A percentile compares a stretch with the other conserved stretches of the same genome.
phyloP scores from a whole-genome alignment of 345 rosid species.

The Mallotus nudiflorus region DNA sequence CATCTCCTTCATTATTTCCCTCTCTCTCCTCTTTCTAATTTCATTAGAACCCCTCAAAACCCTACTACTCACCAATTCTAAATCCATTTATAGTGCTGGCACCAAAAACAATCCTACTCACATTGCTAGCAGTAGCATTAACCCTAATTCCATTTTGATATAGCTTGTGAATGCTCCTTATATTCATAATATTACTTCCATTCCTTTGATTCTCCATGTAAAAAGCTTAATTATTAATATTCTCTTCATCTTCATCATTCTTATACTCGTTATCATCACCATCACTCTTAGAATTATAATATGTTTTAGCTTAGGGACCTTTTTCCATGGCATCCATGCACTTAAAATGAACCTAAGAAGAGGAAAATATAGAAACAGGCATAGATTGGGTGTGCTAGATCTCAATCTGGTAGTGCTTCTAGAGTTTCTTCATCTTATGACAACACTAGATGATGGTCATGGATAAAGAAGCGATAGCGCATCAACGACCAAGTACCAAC shows the following conservation, averaged over 20 bases:
- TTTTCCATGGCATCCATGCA: constrained; percentile 90
- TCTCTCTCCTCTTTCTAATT: constrained; percentile 37
- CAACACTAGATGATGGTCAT: constrained; percentile 93
- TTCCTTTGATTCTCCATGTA: constrained; percentile 41
- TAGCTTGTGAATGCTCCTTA: constrained; percentile 56
- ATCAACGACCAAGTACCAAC: constrained; percentile 51
- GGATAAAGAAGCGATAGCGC: constrained; percentile 61
- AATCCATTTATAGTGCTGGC: constrained; percentile 43
- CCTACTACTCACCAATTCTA: constrained; percentile 47
- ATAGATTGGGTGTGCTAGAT: constrained; percentile 83
- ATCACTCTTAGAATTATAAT: constrained; percentile 37
- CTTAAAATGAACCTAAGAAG: constrained; percentile 89
- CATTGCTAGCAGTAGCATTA: constrained; percentile 33
- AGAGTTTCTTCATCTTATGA: constrained; percentile 97
- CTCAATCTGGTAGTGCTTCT: constrained; percentile 83
- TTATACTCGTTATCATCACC: constrained; percentile 38
- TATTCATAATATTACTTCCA: constrained; percentile 25
- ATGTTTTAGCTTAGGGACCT: constrained; percentile 41
- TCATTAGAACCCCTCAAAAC: constrained; percentile 41
- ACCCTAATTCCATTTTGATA: constrained; percentile 52
- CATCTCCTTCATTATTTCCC: constrained; percentile 65
- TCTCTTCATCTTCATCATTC: constrained; percentile 41
- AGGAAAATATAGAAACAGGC: constrained; percentile 69
- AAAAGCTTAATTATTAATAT: constrained; percentile 32
- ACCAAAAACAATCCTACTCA: constrained; percentile 7